Evolutionary conservation across 441 rosid genomes (phyloP).

Genomic region (Erodium trifolium): DNA sequence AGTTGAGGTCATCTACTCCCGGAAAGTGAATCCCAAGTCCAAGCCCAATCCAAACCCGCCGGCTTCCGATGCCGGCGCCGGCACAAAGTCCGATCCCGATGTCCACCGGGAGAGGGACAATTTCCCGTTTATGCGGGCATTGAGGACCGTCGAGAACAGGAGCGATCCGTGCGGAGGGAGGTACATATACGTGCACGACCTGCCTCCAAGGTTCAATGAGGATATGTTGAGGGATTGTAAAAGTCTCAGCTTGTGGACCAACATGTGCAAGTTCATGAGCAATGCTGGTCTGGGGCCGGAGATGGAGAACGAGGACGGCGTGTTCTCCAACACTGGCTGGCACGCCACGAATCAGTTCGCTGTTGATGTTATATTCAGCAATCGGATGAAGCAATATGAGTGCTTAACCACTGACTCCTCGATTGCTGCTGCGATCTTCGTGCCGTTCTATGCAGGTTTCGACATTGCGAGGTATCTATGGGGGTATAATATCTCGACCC

Average conservation of each 20-base stretch:
- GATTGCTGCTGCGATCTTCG: slow-evolving; percentile 81
- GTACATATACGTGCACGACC: slow-evolving; percentile 80
- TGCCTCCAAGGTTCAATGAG: slow-evolving; percentile 84
- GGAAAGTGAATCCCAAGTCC: background rate
- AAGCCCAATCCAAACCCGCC: background rate
- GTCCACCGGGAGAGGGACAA: slow-evolving; percentile 15
- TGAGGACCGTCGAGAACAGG: slow-evolving; percentile 69
- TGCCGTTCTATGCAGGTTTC: slow-evolving; percentile 94
- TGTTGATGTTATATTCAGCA: slow-evolving; percentile 78
- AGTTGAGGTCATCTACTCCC: background rate
- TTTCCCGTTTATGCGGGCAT: slow-evolving; percentile 60
- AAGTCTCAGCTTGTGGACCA: slow-evolving; percentile 92
- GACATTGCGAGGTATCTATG: slow-evolving; percentile 85
- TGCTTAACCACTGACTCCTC: slow-evolving; percentile 87
- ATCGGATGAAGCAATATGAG: slow-evolving; percentile 87
- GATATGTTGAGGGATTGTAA: slow-evolving; percentile 90
- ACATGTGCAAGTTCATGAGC: slow-evolving; percentile 88
- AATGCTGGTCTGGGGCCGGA: slow-evolving; percentile 97
- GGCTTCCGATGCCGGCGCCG: background rate
- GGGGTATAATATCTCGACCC: slow-evolving; percentile 64
- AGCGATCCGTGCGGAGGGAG: slow-evolving; percentile 92
- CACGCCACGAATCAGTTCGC: slow-evolving; percentile 88
- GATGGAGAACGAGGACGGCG: slow-evolving; percentile 79
- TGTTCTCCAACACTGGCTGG: slow-evolving; percentile 87
- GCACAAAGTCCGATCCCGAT: background rate